Percentiles rank a stretch among this genome's conserved stretches.
phyloP scores from a whole-genome alignment of 2,329 filamentous ascomycete genomes.

The Fusarium pseudocircinatum region DNA sequence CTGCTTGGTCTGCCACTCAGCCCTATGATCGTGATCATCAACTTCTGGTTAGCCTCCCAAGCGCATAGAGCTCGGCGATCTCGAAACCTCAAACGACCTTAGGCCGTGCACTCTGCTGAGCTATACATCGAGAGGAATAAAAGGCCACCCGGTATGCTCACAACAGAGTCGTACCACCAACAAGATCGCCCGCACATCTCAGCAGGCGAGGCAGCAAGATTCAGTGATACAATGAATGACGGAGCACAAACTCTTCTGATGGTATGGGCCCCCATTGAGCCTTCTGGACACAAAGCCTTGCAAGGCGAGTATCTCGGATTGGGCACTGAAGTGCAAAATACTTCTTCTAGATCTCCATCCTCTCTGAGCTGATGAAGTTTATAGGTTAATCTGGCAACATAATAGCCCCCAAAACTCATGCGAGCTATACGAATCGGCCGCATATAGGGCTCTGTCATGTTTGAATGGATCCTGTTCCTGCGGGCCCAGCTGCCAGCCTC shows the following conservation, averaged over 20 bases:
- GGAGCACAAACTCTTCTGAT: background rate
- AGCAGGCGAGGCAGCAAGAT: background rate
- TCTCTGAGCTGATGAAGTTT: background rate
- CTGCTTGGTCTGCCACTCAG: background rate
- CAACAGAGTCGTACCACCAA: too few species aligned
- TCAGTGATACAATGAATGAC: background rate
- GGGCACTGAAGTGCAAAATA: background rate
- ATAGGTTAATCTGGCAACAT: background rate
- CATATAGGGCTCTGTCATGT: background rate
- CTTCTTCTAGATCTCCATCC: background rate
- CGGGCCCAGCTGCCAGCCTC: background rate
- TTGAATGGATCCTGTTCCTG: background rate
- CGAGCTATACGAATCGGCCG: background rate
- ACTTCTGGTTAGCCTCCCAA: background rate
- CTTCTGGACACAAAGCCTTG: background rate
- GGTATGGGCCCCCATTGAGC: background rate
- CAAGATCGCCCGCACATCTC: background rate
- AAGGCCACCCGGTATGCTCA: accelerated
- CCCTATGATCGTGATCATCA: background rate
- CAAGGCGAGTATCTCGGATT: background rate
- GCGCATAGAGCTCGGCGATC: background rate
- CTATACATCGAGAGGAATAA: background rate
- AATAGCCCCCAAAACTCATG: background rate
- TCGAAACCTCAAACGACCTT: background rate
- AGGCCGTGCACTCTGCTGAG: background rate